These are phyloP conservation scores for Cryphonectria naterciae DNA, from an alignment of 2,329 filamentous ascomycete species.

Conservation along the genomic window DNA sequence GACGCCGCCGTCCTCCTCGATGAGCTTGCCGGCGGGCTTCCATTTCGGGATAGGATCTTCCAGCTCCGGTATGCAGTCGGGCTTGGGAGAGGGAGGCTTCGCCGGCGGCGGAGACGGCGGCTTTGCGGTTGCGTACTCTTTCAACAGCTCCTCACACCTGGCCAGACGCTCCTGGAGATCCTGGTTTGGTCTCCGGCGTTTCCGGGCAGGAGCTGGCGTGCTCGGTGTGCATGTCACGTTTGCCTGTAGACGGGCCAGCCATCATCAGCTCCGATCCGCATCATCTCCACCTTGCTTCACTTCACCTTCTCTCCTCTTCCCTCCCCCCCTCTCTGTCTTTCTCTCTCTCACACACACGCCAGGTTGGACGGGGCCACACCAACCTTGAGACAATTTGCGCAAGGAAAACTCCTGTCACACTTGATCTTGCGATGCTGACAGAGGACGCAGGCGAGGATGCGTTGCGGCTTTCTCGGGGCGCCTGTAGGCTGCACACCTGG, in stretches of 20 bases:
- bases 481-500: neutral
- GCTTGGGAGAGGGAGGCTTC: conserved; percentile 29
- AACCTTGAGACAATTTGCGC: conserved; percentile 65
- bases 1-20: conserved; percentile 58
- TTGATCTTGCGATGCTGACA: conserved; percentile 67
- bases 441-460: conserved; percentile 58
- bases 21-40: conserved; percentile 56
- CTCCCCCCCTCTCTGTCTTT: too few species aligned
- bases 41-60: conserved; percentile 43
- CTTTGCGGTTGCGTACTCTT: conserved; percentile 55
- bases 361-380: conserved; percentile 28
- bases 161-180: conserved; percentile 64
- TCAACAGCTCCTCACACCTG: conserved; percentile 61
- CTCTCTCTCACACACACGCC: neutral
- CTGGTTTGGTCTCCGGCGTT: conserved; percentile 62
- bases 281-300: neutral
- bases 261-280: neutral
- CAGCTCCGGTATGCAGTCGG: conserved; percentile 33
- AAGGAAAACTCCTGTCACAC: conserved; percentile 63
- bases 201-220: conserved; percentile 62
- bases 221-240: conserved; percentile 64
- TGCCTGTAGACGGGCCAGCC: conserved; percentile 44
- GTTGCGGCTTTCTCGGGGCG: conserved; percentile 42
- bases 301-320: neutral
- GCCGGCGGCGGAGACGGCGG: conserved; percentile 31